Percentiles rank a stretch among this genome's conserved stretches.
These are phyloP conservation scores for Gremmenia infestans DNA, from an alignment of 2,329 filamentous ascomycete species.

Conservation along the genomic window DNA sequence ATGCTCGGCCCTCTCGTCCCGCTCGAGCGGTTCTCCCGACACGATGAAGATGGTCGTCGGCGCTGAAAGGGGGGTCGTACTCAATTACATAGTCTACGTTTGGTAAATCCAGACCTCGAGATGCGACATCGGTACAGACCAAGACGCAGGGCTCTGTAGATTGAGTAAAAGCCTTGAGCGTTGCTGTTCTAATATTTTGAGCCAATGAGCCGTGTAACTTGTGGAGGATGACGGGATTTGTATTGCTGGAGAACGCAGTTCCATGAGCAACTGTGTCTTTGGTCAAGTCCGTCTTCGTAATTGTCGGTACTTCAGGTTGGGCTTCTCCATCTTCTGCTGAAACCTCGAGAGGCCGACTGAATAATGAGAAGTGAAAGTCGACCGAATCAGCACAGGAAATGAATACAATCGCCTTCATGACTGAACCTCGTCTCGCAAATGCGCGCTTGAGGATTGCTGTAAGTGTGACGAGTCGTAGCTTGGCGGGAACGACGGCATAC, in stretches of 20 bases:
- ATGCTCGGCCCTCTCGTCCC: conserved; percentile 78
- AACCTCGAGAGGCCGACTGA: conserved; percentile 40
- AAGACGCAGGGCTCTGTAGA: conserved; percentile 74
- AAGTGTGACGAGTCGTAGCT: conserved; percentile 84
- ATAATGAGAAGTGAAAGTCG: conserved; percentile 89
- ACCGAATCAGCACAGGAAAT: conserved; percentile 96
- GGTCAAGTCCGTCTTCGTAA: conserved; percentile 34
- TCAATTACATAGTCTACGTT: conserved; percentile 94
- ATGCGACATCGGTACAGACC: conserved; percentile 91
- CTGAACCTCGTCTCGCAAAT: conserved; percentile 81
- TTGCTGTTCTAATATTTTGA: conserved; percentile 81
- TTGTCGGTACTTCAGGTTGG: conserved; percentile 28
- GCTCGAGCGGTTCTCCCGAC: conserved; percentile 93
- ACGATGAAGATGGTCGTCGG: conserved; percentile 89
- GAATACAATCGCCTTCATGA: conserved; percentile 97
- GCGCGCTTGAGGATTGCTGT: conserved; percentile 79
- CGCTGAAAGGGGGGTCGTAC: conserved; percentile 91
- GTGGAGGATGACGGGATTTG: conserved; percentile 75
- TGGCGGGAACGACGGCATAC: conserved; percentile 81
- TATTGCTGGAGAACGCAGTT: conserved; percentile 66
- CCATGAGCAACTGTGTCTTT: conserved; percentile 63
- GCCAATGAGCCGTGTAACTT: conserved; percentile 88
- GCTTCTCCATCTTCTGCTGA: conserved; percentile 30
- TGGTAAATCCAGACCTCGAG: conserved; percentile 89
- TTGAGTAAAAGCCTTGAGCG: conserved; percentile 72